Percentiles rank a stretch among this genome's conserved stretches.
Evolutionary conservation across 2,329 filamentous ascomycete species (phyloP).

Genomic region (Aspergillus sojae): DNA sequence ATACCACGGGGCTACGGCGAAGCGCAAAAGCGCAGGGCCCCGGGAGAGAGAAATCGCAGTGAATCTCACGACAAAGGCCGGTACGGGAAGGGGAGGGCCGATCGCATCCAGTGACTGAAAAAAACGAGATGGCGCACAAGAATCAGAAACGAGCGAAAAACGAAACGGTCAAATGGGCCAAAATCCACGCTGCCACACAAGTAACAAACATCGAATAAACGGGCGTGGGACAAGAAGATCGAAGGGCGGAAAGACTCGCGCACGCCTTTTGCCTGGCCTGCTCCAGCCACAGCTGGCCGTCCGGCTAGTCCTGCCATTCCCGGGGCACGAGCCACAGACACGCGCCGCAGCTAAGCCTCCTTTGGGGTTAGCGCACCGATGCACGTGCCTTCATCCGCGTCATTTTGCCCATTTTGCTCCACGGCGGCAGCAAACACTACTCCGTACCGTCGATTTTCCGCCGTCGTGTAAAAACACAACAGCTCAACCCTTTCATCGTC

Average conservation of each 20-base stretch:
- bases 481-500: neutral
- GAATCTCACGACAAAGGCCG: neutral
- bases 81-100: neutral
- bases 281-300: slow-evolving; percentile 12
- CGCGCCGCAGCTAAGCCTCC: slow-evolving; percentile 8
- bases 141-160: neutral
- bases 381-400: slow-evolving; percentile 13
- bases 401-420: slow-evolving; percentile 2
- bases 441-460: neutral
- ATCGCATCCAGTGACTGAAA: neutral
- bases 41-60: slow-evolving; percentile 1
- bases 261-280: neutral
- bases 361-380: slow-evolving; percentile 10
- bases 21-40: slow-evolving; percentile 15
- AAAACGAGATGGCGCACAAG: neutral
- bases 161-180: neutral
- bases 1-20: slow-evolving; percentile 5
- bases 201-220: neutral
- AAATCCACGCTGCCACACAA: neutral
- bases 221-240: slow-evolving; percentile 8
- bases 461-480: neutral
- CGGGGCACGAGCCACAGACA: slow-evolving; percentile 10
- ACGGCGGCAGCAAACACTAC: neutral
- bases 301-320: slow-evolving; percentile 5
- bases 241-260: slow-evolving; percentile 14